Evolutionary conservation across 164 flowering plant species (phyloP), one percentile per base, ranked within the genome.

Genomic region (Echeveria elegans): DNA sequence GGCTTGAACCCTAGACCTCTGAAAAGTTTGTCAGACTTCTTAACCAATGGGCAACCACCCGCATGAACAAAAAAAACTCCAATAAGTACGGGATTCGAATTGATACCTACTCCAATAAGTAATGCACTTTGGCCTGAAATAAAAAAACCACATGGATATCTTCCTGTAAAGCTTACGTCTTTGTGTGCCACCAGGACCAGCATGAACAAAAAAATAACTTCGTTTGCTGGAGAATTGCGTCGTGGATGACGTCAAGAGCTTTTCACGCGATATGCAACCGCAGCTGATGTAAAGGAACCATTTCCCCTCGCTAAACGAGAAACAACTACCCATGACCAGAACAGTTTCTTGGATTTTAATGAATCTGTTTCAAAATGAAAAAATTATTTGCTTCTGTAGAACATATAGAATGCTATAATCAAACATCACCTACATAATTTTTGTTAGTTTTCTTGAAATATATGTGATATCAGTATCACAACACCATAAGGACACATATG

Each of bases 31-130:
- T n/a, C n/a, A n/a, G n/a, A n/a, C n/a, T n/a, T n/a, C n/a, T n/a
- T n/a, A n/a, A n/a, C n/a, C n/a, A n/a, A n/a, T n/a, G n/a, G n/a
- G n/a, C n/a, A n/a, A n/a, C n/a, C n/a, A n/a, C n/a, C n/a, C n/a
- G n/a, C n/a, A n/a, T n/a, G n/a, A n/a, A n/a, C n/a, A n/a, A n/a
- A n/a, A n/a, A n/a, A n/a, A n/a, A n/a, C n/a, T n/a, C n/a, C n/a
- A n/a, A n/a, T n/a, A n/a, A n/a, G n/a, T n/a, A 75, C 85, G 71
- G 71, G 71, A 60, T 64, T 68, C 9, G 65, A 69, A 75, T 73
- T 72, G 60, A 24, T 26, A 18, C 60, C 14, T 56, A 79, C 63
- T 69, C 89, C 92, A 48, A 85, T 58, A 70, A 65, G 43, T 43
- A 65, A 56, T 66, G 74, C 78, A 65, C 66, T 73, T 68, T 53